These are phyloP conservation scores for Neurospora sp. DNA, from an alignment of 495 filamentous ascomycete genomes.

Conservation along the genomic window DNA sequence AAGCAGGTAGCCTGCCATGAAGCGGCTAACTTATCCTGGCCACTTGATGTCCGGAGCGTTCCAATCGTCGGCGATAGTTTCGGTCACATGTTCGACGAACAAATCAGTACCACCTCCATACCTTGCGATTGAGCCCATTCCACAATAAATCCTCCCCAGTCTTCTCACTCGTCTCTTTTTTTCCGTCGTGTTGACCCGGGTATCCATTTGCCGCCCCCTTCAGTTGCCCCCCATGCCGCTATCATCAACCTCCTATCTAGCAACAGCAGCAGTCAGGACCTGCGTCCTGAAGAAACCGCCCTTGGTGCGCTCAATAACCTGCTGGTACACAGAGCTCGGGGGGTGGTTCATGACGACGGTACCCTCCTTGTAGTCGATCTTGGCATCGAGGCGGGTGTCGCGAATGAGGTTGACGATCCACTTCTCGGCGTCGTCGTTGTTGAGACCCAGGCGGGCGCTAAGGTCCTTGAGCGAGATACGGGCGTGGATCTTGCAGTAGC, in stretches of 20 bases:
- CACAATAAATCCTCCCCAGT: background rate
- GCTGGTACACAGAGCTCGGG: conserved; percentile 94
- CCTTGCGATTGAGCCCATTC: background rate
- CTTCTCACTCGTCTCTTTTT: background rate
- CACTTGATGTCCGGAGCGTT: background rate
- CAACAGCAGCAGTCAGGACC: conserved; percentile 53
- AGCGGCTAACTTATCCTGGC: background rate
- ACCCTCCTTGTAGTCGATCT: conserved; percentile 97
- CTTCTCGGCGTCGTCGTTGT: conserved; percentile 93
- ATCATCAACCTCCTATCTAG: conserved; percentile 19
- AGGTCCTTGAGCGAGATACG: conserved; percentile 97
- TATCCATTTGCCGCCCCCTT: background rate
- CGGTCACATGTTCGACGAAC: background rate
- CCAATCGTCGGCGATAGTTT: background rate
- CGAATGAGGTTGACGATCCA: conserved; percentile 99
- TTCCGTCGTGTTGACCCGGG: background rate
- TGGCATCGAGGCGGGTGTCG: conserved; percentile 93
- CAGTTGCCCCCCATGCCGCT: background rate
- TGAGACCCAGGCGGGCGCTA: conserved; percentile 77
- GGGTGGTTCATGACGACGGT: conserved; percentile 99
- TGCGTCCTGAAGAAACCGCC: conserved; percentile 86
- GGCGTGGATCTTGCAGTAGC: conserved; percentile 99
- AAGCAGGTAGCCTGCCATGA: background rate
- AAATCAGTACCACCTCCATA: background rate
- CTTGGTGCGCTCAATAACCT: conserved; percentile 95